phyloP scores from a whole-genome alignment of 164 flowering plant genomes.

The Tetracentron sinense region DNA sequence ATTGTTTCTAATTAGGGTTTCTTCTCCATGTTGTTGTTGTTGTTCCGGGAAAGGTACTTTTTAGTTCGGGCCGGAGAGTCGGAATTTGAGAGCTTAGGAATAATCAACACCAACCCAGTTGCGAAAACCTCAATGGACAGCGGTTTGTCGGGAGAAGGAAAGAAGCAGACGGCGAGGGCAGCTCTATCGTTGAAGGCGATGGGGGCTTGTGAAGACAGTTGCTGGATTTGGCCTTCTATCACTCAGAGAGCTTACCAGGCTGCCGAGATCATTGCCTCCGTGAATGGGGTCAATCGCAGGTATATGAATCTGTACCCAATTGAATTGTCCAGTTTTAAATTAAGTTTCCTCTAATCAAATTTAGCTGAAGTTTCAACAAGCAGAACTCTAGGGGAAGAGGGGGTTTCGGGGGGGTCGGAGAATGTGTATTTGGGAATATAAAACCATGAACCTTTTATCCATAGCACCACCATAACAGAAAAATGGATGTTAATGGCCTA shows the following conservation, averaged over 20 bases:
- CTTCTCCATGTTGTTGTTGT: background rate
- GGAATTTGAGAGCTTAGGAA: slow-evolving; percentile 70
- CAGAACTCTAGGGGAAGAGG: too few relatives aligned
- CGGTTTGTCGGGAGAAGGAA: slow-evolving; percentile 77
- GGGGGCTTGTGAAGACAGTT: slow-evolving; percentile 73
- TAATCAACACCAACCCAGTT: slow-evolving; percentile 88
- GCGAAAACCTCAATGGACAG: slow-evolving; percentile 86
- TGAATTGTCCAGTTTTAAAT: background rate
- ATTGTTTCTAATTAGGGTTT: background rate
- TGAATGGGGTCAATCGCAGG: slow-evolving; percentile 71
- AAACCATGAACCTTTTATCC: too few relatives aligned
- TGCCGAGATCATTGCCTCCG: slow-evolving; percentile 82
- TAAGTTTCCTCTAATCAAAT: too few relatives aligned
- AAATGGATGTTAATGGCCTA: too few relatives aligned
- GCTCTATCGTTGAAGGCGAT: slow-evolving; percentile 66
- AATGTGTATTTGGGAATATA: too few relatives aligned
- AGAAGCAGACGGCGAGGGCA: slow-evolving; percentile 60
- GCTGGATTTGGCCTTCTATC: slow-evolving; percentile 98
- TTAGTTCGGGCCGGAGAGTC: slow-evolving; percentile 95
- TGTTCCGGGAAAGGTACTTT: slow-evolving; percentile 47
- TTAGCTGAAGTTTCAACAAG: too few relatives aligned
- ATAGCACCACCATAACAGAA: too few relatives aligned
- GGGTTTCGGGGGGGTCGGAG: too few relatives aligned
- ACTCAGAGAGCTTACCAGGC: slow-evolving; percentile 96
- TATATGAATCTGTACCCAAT: slow-evolving; percentile 7